Evolutionary conservation across 2,329 filamentous ascomycete genomes (phyloP).

Genomic region (Chaetomiaceae sp.): DNA sequence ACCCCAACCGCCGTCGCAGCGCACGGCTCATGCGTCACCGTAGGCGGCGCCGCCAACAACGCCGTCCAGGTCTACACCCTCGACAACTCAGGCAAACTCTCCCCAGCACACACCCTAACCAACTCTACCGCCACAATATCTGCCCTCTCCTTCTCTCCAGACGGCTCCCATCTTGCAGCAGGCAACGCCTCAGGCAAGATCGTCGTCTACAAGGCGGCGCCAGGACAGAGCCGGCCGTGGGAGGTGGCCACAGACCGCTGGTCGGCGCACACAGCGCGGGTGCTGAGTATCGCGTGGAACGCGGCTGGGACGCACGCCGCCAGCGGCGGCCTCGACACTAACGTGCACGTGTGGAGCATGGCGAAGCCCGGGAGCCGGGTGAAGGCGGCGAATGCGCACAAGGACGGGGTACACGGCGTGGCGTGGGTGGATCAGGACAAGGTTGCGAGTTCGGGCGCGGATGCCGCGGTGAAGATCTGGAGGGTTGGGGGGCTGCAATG

Average conservation of each 20-base stretch:
- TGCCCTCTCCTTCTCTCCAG: conserved; percentile 74
- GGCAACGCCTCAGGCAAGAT: conserved; percentile 87
- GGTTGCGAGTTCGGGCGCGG: conserved; percentile 76
- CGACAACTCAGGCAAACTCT: conserved; percentile 49
- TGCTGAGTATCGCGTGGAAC: conserved; percentile 69
- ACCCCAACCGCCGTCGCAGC: conserved; percentile 69
- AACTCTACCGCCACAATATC: conserved; percentile 70
- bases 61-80: conserved; percentile 69
- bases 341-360: conserved; percentile 88
- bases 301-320: conserved; percentile 70
- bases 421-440: conserved; percentile 65
- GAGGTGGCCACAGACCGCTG: conserved; percentile 72
- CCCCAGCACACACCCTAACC: conserved; percentile 53
- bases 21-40: conserved; percentile 61
- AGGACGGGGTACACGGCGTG: conserved; percentile 89
- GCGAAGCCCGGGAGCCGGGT: conserved; percentile 77
- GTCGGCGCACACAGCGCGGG: conserved; percentile 57
- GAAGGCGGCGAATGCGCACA: conserved; percentile 84
- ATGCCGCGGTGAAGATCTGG: conserved; percentile 92
- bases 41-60: conserved; percentile 68
- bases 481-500: conserved; percentile 54
- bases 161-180: conserved; percentile 73
- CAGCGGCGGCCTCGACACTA: conserved; percentile 84
- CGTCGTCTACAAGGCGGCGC: conserved; percentile 64
- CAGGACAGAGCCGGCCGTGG: conserved; percentile 40